Conservation (phyloP, 2,329 filamentous ascomycete species). For the Alternaria arborescens region DNA sequence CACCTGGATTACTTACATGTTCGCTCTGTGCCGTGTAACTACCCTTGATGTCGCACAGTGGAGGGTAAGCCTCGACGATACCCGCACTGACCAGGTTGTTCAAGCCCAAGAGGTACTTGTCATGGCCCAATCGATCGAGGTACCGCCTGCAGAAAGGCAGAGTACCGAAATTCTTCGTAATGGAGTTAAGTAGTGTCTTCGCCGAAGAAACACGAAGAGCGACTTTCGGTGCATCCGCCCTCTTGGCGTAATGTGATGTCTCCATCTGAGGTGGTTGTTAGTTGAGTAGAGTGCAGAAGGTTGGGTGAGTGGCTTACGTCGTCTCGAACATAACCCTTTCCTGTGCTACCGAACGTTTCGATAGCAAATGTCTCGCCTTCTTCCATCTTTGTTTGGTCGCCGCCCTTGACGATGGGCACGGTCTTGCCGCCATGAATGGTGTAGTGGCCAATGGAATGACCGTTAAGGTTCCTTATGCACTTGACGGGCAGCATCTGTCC, state of each 20-base stretch:
- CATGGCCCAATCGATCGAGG: constrained; percentile 89
- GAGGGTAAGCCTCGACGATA: constrained; percentile 90
- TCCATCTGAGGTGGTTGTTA: constrained; percentile 64
- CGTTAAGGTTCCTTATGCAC: constrained; percentile 85
- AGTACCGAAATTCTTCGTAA: constrained; percentile 96
- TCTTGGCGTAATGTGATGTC: constrained; percentile 86
- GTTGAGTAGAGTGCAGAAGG: background rate
- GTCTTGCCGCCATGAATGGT: constrained; percentile 93
- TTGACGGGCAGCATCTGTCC: constrained; percentile 82
- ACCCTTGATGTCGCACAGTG: constrained; percentile 89
- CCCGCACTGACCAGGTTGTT: constrained; percentile 85
- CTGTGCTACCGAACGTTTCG: constrained; percentile 94
- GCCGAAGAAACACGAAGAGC: constrained; percentile 81
- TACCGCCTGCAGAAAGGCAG: constrained; percentile 91
- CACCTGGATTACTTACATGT: constrained; percentile 71
- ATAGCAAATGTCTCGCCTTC: constrained; percentile 96
- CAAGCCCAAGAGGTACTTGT: constrained; percentile 90
- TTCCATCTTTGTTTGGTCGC: constrained; percentile 94
- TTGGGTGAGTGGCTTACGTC: constrained; percentile 63
- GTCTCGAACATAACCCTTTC: constrained; percentile 85
- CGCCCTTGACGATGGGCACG: constrained; percentile 90
- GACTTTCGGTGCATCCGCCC: constrained; percentile 75
- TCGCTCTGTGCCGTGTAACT: constrained; percentile 95
- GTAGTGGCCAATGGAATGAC: constrained; percentile 89
- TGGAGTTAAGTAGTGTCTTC: constrained; percentile 83